Evolutionary conservation across 768 basidiomycete genomes (phyloP), one percentile per base, ranked within the genome.

Genomic region (Clavulina sp.): DNA sequence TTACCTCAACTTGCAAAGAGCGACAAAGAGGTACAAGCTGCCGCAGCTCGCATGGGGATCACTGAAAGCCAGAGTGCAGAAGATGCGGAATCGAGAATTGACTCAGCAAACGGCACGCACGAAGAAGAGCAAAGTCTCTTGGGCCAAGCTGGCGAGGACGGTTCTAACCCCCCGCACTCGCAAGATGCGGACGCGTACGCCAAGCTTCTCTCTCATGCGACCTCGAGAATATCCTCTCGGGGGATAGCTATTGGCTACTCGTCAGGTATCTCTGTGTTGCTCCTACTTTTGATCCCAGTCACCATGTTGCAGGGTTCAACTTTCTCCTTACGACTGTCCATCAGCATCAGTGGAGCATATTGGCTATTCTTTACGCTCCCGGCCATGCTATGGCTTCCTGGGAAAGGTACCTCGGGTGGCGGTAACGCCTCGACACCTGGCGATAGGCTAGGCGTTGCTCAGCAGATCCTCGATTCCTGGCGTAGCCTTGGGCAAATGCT

Each of bases 181-280:
- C 60, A n/a, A 1, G 60, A 69, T 26, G 68, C 61, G 49, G 62
- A 62, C 4, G 63, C 68, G n/a, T 80, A 82, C 60, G 71, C 74
- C 51, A 65, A 64, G 2, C 70, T 68, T 28, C 70, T 89, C 5
- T 84, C 85, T 1, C 67, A 73, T n/a, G 74, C 80, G 2, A 91
- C 80, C 0, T 80, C 87, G 0, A 80, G 77, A 2, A 83, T 93
- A 33, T 95, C 91, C 0, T 80, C 87, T 0, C 70, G 75, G 4
- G 89, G 87, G 2, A 86, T 89, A 31, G 89, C 88, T 0, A 70
- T 86, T 1, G 91, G 89, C 0, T 96, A 93, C 60, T 69, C 72
- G 0, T 81, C 87, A 0, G 91, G 92, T 0, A 91, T 93, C 40
- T 61, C 78, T 9, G 67, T 84, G 0, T 73, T 95, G 2, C 63